A percentile compares a stretch with the other conserved stretches of the same genome.
Evolutionary conservation across 495 filamentous ascomycete species (phyloP).

Genomic region (Aspergillus carlsbadensis): DNA sequence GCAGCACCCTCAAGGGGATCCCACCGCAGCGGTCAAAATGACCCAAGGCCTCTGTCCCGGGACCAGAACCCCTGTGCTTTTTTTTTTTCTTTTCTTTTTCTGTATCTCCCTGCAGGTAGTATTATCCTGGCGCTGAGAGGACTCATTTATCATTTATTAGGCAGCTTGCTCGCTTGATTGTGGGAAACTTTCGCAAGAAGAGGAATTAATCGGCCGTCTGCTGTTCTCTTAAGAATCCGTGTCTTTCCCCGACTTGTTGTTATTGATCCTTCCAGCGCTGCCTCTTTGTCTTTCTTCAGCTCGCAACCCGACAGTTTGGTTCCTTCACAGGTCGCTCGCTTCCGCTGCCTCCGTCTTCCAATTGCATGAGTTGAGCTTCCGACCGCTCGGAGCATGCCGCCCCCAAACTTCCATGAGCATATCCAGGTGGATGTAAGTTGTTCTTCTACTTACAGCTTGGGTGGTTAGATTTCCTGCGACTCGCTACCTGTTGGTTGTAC

Average conservation of each 20-base stretch:
- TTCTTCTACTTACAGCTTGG: not conserved
- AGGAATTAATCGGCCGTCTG: not conserved
- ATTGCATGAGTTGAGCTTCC: not conserved
- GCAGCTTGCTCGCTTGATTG: not conserved
- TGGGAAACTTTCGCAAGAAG: not conserved
- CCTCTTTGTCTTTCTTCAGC: not conserved
- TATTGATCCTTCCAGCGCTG: slow-evolving; percentile 1
- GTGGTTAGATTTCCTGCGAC: not conserved
- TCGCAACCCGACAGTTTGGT: slow-evolving; percentile 2
- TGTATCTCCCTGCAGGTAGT: not conserved
- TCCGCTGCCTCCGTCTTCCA: not conserved
- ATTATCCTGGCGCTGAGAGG: not conserved
- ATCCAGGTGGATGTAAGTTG: slow-evolving; percentile 42
- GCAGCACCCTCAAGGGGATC: not conserved
- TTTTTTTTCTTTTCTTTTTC: slow-evolving; percentile 14
- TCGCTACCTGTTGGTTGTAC: not conserved
- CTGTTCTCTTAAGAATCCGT: not conserved
- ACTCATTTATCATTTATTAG: not conserved
- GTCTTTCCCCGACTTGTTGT: not conserved
- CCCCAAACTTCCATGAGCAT: slow-evolving; percentile 34
- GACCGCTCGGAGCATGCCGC: slow-evolving; percentile 26
- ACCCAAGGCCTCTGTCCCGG: slow-evolving; percentile 12
- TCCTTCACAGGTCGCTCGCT: not conserved
- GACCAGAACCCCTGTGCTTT: slow-evolving; percentile 11
- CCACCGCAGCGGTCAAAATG: slow-evolving; percentile 2